phyloP scores from a whole-genome alignment of 164 flowering plant species.

The Tetracentron sinense region DNA sequence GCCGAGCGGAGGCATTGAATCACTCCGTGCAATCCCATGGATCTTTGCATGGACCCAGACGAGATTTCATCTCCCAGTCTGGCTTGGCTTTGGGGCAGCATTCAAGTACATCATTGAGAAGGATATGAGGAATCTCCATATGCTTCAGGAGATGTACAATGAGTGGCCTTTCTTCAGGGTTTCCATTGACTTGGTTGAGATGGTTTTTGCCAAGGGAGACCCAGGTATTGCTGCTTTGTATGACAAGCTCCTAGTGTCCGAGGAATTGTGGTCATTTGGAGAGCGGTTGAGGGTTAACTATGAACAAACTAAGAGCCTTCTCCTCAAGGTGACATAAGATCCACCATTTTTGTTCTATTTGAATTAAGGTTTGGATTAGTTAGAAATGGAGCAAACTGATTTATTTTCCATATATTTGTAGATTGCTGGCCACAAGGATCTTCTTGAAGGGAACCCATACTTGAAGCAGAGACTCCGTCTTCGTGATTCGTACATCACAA shows the following conservation, averaged over 20 bases:
- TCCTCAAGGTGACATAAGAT: conserved; percentile 67
- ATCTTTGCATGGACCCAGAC: conserved; percentile 99
- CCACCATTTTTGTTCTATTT: not conserved
- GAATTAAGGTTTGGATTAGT: not conserved
- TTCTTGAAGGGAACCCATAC: conserved; percentile 91
- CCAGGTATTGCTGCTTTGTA: conserved; percentile 90
- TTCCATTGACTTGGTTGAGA: conserved; percentile 89
- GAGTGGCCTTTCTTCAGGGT: conserved; percentile 98
- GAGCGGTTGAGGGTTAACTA: conserved; percentile 60
- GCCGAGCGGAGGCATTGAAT: conserved; percentile 98
- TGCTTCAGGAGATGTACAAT: conserved; percentile 94
- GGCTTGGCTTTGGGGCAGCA: conserved; percentile 98
- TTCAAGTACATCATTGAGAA: conserved; percentile 68
- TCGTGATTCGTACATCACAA: conserved; percentile 95
- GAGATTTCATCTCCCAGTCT: conserved; percentile 95
- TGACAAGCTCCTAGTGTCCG: conserved; percentile 89
- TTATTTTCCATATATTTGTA: conserved; percentile 20
- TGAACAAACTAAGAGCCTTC: conserved; percentile 80
- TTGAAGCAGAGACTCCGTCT: conserved; percentile 84
- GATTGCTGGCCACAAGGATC: conserved; percentile 93
- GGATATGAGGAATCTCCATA: conserved; percentile 67
- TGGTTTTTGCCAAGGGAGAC: conserved; percentile 99
- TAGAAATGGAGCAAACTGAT: not conserved
- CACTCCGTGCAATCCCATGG: conserved; percentile 94
- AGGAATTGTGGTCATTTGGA: conserved; percentile 83